Evolutionary conservation across 768 basidiomycete species (phyloP).

Genomic region (Suillus paluster): DNA sequence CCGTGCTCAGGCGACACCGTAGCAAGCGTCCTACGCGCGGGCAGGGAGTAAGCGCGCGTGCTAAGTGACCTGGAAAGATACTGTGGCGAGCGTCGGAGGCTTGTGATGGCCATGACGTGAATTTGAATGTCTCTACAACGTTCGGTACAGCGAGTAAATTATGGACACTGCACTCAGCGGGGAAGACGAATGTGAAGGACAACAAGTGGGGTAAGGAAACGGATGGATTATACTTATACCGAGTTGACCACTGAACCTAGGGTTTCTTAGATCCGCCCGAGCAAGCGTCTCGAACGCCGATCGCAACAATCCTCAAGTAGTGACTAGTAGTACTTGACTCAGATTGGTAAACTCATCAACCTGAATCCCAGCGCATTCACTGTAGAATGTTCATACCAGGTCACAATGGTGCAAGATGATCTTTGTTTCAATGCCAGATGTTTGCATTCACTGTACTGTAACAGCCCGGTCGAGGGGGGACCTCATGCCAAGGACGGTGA

Average conservation of each 20-base stretch:
- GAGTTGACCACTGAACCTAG: not conserved
- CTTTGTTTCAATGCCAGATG: not conserved
- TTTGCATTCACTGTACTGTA: not conserved
- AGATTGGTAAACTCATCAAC: not conserved
- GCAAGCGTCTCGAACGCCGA: not conserved
- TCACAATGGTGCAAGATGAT: not conserved
- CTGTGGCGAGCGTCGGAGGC: conserved; percentile 12
- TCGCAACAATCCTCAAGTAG: not conserved
- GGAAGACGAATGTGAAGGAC: not conserved
- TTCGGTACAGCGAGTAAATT: not conserved
- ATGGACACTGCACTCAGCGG: not conserved
- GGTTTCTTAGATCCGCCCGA: conserved; percentile 5
- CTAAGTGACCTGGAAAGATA: conserved; percentile 16
- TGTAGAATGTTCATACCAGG: not conserved
- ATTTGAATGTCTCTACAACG: not conserved
- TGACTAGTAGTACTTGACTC: not conserved
- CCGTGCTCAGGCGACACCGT: conserved; percentile 23
- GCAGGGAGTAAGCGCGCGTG: conserved; percentile 18
- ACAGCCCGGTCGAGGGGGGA: not conserved
- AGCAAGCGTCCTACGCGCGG: conserved; percentile 26
- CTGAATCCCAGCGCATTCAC: not conserved
- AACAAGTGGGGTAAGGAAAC: not conserved
- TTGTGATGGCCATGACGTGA: conserved; percentile 6
- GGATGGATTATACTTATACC: not conserved
- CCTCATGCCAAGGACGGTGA: not conserved